phyloP scores from a whole-genome alignment of 352 stramenopile species.

The Peronosclerospora sorghi region DNA sequence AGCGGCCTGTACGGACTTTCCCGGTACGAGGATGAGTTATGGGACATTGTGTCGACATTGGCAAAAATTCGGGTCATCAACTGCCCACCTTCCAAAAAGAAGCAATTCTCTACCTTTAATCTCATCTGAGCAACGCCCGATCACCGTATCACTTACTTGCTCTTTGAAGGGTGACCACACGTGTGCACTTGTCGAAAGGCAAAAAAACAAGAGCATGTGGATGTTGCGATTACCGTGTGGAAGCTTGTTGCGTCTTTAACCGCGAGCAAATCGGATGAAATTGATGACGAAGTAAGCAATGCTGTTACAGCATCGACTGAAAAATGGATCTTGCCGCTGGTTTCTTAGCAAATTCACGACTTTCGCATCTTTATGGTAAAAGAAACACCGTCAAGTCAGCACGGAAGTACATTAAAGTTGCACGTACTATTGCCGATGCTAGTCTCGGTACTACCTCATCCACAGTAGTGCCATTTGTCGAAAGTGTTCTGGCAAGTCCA shows the following conservation, averaged over 20 bases:
- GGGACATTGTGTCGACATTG: no score
- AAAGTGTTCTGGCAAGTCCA: slow-evolving; percentile 47
- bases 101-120: no score
- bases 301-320: slow-evolving; percentile 13
- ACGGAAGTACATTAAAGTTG: slow-evolving; percentile 54
- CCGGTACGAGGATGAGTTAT: no score
- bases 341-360: slow-evolving; percentile 51
- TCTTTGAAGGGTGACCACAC: no score
- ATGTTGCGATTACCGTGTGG: slow-evolving; percentile 56
- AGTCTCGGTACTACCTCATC: slow-evolving; percentile 16
- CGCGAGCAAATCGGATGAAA: slow-evolving; percentile 12
- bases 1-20: no score
- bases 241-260: slow-evolving; percentile 35
- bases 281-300: slow-evolving; percentile 15
- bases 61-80: no score
- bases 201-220: slow-evolving; percentile 27
- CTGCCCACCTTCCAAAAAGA: no score
- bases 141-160: no score
- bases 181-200: no score
- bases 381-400: slow-evolving; percentile 53
- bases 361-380: slow-evolving; percentile 48
- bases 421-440: slow-evolving; percentile 19
- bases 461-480: slow-evolving; percentile 49
- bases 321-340: slow-evolving; percentile 16
- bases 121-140: no score